These are phyloP conservation scores for Pyricularia pennisetigena DNA, from an alignment of 2,329 filamentous ascomycete species.

Conservation along the genomic window DNA sequence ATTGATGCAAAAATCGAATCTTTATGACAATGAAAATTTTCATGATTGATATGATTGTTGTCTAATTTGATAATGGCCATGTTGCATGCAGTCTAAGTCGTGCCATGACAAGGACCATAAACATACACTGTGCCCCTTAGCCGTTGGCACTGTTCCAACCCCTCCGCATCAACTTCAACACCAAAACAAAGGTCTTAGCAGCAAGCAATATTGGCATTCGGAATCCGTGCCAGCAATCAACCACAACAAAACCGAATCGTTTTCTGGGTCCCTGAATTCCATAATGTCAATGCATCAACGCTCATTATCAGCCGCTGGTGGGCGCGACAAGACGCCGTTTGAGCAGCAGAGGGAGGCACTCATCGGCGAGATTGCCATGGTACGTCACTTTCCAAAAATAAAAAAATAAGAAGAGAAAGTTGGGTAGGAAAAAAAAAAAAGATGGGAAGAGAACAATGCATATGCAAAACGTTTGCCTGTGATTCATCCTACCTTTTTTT, in stretches of 20 bases:
- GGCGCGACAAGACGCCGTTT: conserved; percentile 53
- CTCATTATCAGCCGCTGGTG: conserved; percentile 1
- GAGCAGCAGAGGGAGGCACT: conserved; percentile 66
- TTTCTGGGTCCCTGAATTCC: not conserved
- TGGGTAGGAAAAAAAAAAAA: not conserved
- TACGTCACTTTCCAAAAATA: conserved; percentile 21
- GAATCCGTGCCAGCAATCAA: not conserved
- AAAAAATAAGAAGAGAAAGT: too few species aligned
- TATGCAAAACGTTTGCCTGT: not conserved
- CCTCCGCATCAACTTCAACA: not conserved
- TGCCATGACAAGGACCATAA: too few species aligned
- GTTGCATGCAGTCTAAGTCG: too few species aligned
- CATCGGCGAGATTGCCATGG: conserved; percentile 63
- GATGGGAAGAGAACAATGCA: not conserved
- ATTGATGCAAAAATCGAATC: not conserved
- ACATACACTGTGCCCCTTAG: not conserved
- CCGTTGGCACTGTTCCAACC: not conserved
- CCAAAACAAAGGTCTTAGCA: not conserved
- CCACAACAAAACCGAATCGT: not conserved
- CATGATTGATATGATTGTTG: not conserved
- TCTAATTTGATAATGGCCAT: not conserved
- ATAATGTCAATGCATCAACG: conserved; percentile 4
- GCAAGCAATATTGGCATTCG: not conserved
- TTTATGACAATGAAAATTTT: not conserved
- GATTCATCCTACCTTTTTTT: not conserved